Evolutionary conservation across 2,329 filamentous ascomycete genomes (phyloP).

Genomic region (Epichloe typhina): DNA sequence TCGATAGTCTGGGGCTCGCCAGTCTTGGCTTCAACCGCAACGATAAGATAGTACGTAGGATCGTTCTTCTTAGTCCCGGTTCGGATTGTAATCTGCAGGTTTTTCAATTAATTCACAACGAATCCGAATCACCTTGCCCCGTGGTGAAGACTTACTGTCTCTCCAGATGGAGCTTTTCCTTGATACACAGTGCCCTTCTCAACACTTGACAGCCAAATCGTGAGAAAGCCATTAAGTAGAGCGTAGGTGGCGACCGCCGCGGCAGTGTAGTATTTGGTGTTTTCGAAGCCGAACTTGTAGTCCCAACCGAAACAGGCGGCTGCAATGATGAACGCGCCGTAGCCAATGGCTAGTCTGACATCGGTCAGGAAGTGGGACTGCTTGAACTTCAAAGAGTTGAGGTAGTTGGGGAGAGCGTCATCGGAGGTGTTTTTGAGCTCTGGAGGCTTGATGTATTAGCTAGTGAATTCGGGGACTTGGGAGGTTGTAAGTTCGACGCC

Average conservation of each 20-base stretch:
- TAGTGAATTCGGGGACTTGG: background rate
- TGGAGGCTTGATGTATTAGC: constrained; percentile 21
- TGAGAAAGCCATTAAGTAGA: constrained; percentile 62
- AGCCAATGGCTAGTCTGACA: constrained; percentile 72
- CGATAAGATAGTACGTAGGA: constrained; percentile 64
- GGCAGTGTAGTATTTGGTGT: constrained; percentile 68
- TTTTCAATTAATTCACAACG: constrained; percentile 4
- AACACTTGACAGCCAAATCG: constrained; percentile 71
- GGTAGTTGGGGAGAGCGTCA: constrained; percentile 86
- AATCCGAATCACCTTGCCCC: background rate
- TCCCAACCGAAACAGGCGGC: constrained; percentile 82
- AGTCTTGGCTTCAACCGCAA: constrained; percentile 37
- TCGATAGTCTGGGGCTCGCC: constrained; percentile 32
- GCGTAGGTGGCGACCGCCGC: constrained; percentile 71
- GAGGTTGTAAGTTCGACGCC: background rate
- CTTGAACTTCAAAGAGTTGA: constrained; percentile 73
- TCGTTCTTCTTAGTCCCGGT: constrained; percentile 66
- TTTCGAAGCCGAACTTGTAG: constrained; percentile 81
- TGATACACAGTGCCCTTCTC: constrained; percentile 76
- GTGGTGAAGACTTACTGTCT: constrained; percentile 36
- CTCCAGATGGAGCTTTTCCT: constrained; percentile 52
- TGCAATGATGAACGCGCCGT: constrained; percentile 65
- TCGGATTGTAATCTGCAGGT: constrained; percentile 53
- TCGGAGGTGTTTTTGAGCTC: constrained; percentile 96
- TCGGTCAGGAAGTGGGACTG: constrained; percentile 74